Base-by-base conservation (phyloP, 495 filamentous ascomycete genomes). In the Neurospora sp. region DNA sequence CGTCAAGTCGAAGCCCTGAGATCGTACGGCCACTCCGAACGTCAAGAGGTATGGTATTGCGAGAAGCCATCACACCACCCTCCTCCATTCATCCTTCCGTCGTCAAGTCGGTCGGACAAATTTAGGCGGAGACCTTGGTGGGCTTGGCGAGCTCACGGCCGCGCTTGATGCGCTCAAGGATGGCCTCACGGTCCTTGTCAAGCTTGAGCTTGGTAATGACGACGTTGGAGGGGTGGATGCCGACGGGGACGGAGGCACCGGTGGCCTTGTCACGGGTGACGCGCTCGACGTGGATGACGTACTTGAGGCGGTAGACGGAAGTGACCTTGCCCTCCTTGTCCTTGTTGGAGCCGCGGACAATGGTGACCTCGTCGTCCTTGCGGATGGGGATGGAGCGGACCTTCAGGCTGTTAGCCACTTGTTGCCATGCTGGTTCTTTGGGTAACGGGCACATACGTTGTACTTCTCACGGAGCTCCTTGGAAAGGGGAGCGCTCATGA, bases 281-380 rank as follows among this genome's bases (percentile, higher is more conserved):
- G 76, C 93, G 91, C 90, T 97, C 94, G 82, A 97, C 84, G 87
- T 97, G 93, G 82, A 98, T 89, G 81, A 91, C 87, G 85, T 93
- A 99, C 87, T 98, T 98, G 79, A 97, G 92, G 85, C 96, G 95
- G 92, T 99, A 98, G 82, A 97, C 94, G 78, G 90, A 91, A 79
- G 89, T 94, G 85, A 99, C 88, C 86, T 96, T 94, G 86, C 94
- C 94, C 85, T 97, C 94, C 78, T 93, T 93, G 83, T 94, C 95
- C 89, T 98, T 98, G 87, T 96, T 90, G 84, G 84, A 83, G 77
- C 96, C 96, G 72, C 96, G 94, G 78, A 92, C 88, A 79, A 99
- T 90, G 79, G 85, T 84, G 78, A 98, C 94, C 85, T 97, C 93
- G 85, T 99, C 96, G 84, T 97, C 95, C 85, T 96, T 96, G 87